phyloP scores from a whole-genome alignment of 257 asterid genomes.

The Ocimum tenuiflorum region DNA sequence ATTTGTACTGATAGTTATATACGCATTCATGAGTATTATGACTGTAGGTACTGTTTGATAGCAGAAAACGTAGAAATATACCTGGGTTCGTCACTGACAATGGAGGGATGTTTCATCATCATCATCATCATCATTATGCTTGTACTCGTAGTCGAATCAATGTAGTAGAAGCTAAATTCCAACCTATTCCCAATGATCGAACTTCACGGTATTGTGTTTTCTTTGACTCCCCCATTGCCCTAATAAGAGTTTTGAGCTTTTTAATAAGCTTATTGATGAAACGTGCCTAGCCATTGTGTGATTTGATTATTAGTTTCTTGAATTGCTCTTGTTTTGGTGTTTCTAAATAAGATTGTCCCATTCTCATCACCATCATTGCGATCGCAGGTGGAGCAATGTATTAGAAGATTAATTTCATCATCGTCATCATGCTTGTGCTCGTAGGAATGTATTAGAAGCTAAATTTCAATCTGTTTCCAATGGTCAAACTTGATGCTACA shows the following conservation, averaged over 20 bases:
- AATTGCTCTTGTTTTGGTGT: background rate
- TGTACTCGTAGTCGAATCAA: slow-evolving; percentile 10
- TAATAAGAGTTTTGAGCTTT: background rate
- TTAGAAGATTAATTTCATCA: no score
- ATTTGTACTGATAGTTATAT: background rate
- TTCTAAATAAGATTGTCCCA: no score
- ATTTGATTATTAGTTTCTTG: background rate
- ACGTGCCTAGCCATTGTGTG: background rate
- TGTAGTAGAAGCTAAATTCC: slow-evolving; percentile 13
- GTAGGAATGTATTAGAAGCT: slow-evolving; percentile 14
- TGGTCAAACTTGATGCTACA: slow-evolving; percentile 27
- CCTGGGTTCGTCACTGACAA: slow-evolving; percentile 8
- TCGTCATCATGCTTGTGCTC: background rate
- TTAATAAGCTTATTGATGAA: background rate
- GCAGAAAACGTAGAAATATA: slow-evolving; percentile 14
- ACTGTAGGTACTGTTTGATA: slow-evolving; percentile 28
- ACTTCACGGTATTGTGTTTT: slow-evolving; percentile 25
- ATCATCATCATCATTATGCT: background rate
- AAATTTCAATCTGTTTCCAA: slow-evolving; percentile 6
- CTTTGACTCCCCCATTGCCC: background rate
- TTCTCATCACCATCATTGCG: no score
- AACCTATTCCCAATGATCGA: slow-evolving; percentile 15
- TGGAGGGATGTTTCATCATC: slow-evolving; percentile 17
- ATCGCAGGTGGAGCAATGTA: no score
- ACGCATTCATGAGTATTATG: background rate